Percentiles rank a stretch among this genome's conserved stretches.
phyloP scores from a whole-genome alignment of 2,329 filamentous ascomycete genomes.

The Epichloe festucae region DNA sequence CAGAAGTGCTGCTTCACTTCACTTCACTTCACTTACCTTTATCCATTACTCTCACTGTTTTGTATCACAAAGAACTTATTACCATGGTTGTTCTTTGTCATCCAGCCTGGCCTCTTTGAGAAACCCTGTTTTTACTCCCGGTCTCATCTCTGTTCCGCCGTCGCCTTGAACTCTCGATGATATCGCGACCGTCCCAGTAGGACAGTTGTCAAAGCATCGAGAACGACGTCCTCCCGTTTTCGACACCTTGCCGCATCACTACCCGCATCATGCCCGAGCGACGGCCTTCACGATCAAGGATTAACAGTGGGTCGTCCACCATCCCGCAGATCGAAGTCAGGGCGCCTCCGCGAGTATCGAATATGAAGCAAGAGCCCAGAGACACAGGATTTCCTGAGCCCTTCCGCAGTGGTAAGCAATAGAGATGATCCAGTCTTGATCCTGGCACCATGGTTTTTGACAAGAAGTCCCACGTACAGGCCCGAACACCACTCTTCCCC shows the following conservation, averaged over 20 bases:
- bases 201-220: background rate
- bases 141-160: background rate
- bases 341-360: conserved; percentile 12
- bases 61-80: background rate
- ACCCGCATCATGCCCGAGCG: conserved; percentile 3
- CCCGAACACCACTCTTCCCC: conserved; percentile 47
- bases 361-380: conserved; percentile 16
- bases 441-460: background rate
- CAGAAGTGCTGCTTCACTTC: too few species aligned
- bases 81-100: too few species aligned
- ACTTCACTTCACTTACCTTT: background rate
- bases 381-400: conserved; percentile 41
- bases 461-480: conserved; percentile 15
- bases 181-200: background rate
- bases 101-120: background rate
- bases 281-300: background rate
- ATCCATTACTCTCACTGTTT: background rate
- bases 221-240: background rate
- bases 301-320: conserved; percentile 1
- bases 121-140: background rate
- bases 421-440: too few species aligned
- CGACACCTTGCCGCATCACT: background rate
- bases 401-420: conserved; percentile 31
- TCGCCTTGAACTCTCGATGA: background rate
- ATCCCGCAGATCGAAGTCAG: conserved; percentile 16